Evolutionary conservation across 1,284 basidiomycete genomes (phyloP).

Genomic region (Ceratobasidium sp.): DNA sequence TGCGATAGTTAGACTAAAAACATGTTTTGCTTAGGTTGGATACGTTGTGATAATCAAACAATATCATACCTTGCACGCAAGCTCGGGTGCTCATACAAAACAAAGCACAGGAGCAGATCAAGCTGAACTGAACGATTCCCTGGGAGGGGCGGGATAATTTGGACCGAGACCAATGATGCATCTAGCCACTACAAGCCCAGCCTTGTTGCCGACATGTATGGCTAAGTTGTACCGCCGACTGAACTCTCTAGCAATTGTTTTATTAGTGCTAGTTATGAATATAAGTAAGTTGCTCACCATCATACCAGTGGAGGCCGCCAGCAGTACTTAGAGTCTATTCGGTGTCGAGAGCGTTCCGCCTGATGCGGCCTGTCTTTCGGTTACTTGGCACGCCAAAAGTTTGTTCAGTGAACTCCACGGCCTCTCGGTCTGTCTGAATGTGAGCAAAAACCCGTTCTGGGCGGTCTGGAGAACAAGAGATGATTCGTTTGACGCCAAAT

Average conservation of each 20-base stretch:
- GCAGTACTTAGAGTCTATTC: conserved; percentile 56
- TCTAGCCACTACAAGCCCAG: background rate
- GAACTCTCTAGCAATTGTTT: background rate
- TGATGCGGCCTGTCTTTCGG: too few relatives aligned
- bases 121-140: conserved; percentile 41
- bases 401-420: too few relatives aligned
- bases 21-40: background rate
- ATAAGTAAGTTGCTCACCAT: conserved; percentile 23
- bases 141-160: conserved; percentile 39
- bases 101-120: conserved; percentile 29
- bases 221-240: conserved; percentile 49
- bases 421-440: too few relatives aligned
- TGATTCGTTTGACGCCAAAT: too few relatives aligned
- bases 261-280: too few relatives aligned
- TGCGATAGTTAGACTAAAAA: background rate
- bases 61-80: conserved; percentile 46
- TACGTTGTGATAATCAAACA: background rate
- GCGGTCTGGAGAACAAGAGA: too few relatives aligned
- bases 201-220: conserved; percentile 36
- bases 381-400: too few relatives aligned
- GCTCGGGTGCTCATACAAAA: background rate
- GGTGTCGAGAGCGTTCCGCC: too few relatives aligned
- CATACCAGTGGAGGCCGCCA: conserved; percentile 48
- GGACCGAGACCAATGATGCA: conserved; percentile 11
- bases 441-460: too few relatives aligned